These are phyloP conservation scores for Eleusine coracana DNA, from an alignment of 176 grass and related monocot genomes.

Conservation along the genomic window DNA sequence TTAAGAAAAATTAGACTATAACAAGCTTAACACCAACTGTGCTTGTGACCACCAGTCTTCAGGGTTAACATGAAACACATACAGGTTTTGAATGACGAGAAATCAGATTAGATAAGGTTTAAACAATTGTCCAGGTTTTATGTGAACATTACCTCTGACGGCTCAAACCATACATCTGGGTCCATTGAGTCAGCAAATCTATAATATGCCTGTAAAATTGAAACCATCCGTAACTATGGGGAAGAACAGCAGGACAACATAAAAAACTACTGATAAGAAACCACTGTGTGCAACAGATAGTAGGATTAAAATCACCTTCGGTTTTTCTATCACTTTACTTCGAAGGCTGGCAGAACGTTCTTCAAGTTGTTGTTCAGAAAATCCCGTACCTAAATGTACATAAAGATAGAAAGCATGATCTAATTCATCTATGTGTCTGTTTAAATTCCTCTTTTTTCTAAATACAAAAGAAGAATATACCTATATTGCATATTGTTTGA, in stretches of 20 bases:
- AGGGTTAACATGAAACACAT: neutral
- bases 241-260: neutral
- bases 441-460: neutral
- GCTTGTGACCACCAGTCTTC: neutral
- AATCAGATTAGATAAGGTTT: conserved; percentile 18
- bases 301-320: conserved; percentile 73
- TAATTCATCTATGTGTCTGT: neutral
- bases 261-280: conserved; percentile 24
- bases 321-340: conserved; percentile 89
- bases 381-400: conserved; percentile 79
- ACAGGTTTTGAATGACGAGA: neutral
- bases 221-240: conserved; percentile 1
- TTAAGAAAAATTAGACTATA: neutral
- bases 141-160: conserved; percentile 66
- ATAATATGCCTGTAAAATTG: conserved; percentile 80
- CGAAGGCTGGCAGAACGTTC: conserved; percentile 81
- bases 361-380: conserved; percentile 97
- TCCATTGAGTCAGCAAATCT: conserved; percentile 87
- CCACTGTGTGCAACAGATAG: conserved; percentile 1
- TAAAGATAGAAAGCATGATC: conserved; percentile 30
- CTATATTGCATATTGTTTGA: conserved; percentile 97
- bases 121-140: neutral
- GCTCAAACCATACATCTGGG: conserved; percentile 98
- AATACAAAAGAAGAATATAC: conserved; percentile 37
- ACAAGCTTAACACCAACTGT: neutral